Evolutionary conservation across 805 yeast genomes (phyloP), one percentile per base, ranked within the genome.

Genomic region (Kluyveromyces aestuarii): DNA sequence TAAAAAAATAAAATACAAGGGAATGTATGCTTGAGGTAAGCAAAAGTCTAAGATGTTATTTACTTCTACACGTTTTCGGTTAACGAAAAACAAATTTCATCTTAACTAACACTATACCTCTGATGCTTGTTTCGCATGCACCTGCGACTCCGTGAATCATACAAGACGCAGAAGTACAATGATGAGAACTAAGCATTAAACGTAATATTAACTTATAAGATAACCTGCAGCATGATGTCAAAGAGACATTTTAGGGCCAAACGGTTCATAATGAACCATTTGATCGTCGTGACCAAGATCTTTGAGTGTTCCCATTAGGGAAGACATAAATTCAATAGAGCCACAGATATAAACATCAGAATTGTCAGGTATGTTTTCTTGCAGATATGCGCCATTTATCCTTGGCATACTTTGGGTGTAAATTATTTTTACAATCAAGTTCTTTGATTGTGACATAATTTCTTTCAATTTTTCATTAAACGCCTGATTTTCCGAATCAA

Each of bases 201-300:
- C 6, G 6, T 6, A 21, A 21, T 21, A 21, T 21, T 6, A 21
- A 21, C 6, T 21, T 21, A 4, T 21, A 21, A 21, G 6, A 21
- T 3, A 21, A 21, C 6, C 6, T 6, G 25, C 25, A 21, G 25
- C 25, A 6, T 21, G 3, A 21, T 6, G 6, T 39, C 18, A 39
- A n/a, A 41, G 30, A n/a, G 61, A 47, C 68, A 64, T 64, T 51
- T 64, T 64, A 46, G 66, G 66, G 44, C 68, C 68, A 37, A 64
- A 64, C 35, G 64, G 64, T 47, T 64, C 68, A 49, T 64, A 64
- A 45, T 64, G 68, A 36, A 64, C 49, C 44, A 46, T 41, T 33
- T 58, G 59, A n/a, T 53, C 55, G n/a, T 52, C 47, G 40, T 58
- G 62, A 25, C 55, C 56, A 11, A 62, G 41, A 2, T 45, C 41